These are phyloP conservation scores for Colletotrichum godetiae DNA, from an alignment of 2,329 filamentous ascomycete species.

Conservation along the genomic window DNA sequence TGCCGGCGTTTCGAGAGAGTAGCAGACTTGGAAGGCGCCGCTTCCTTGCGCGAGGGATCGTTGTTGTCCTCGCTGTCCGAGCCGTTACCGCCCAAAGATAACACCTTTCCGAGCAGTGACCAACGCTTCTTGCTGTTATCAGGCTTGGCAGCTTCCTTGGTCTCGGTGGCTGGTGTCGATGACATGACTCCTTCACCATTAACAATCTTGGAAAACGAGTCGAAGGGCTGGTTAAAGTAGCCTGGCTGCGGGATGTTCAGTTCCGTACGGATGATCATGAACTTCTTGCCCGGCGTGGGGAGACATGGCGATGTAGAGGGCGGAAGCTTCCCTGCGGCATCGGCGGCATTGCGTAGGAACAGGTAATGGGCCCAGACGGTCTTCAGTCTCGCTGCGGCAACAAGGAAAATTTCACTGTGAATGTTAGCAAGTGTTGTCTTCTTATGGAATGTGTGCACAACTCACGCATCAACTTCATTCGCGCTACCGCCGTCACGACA, in stretches of 20 bases:
- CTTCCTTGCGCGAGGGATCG: conserved; percentile 62
- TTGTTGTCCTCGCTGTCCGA: conserved; percentile 57
- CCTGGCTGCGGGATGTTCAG: conserved; percentile 59
- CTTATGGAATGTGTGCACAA: conserved; percentile 37
- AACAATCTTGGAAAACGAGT: conserved; percentile 49
- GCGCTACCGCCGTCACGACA: conserved; percentile 79
- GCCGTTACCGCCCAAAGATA: conserved; percentile 54
- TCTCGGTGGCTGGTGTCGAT: conserved; percentile 14
- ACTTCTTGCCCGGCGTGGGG: conserved; percentile 85
- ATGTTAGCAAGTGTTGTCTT: conserved; percentile 4
- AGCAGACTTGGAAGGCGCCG: conserved; percentile 55
- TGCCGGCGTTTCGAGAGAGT: conserved; percentile 20
- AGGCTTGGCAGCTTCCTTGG: conserved; percentile 37
- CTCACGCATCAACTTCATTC: conserved; percentile 75
- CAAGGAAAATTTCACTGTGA: conserved; percentile 74
- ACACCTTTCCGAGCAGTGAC: conserved; percentile 73
- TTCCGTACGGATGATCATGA: conserved; percentile 90
- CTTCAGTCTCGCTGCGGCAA: conserved; percentile 75
- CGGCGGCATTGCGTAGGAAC: conserved; percentile 76
- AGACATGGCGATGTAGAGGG: conserved; percentile 85
- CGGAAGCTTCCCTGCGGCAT: conserved; percentile 61
- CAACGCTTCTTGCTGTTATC: conserved; percentile 66
- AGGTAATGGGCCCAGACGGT: conserved; percentile 84
- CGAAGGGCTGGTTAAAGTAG: conserved; percentile 60
- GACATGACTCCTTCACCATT: conserved; percentile 29